These are phyloP conservation scores for Mucor velutinosus DNA, from an alignment of 371 early-diverging fungal genomes.

Conservation along the genomic window DNA sequence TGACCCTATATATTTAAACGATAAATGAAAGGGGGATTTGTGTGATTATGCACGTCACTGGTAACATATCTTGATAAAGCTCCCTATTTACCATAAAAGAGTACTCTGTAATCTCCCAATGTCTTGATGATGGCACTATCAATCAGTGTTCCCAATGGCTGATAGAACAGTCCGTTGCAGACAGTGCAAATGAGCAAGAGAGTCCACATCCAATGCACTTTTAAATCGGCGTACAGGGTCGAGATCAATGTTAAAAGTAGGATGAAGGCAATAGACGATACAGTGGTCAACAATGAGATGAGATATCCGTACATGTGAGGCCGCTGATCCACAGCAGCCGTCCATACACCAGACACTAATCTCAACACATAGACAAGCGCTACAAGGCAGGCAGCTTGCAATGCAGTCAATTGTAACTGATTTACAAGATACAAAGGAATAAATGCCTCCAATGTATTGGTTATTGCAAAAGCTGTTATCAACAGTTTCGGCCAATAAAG, in stretches of 20 bases:
- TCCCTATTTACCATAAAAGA: constrained; percentile 35
- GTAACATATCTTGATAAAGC: background rate
- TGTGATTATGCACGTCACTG: constrained; percentile 11
- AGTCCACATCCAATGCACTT: background rate
- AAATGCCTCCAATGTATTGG: constrained; percentile 18
- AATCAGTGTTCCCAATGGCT: constrained; percentile 30
- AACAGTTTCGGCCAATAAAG: constrained; percentile 28
- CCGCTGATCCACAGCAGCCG: constrained; percentile 5
- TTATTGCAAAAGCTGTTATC: constrained; percentile 21
- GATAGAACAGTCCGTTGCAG: constrained; percentile 31
- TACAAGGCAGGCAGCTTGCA: constrained; percentile 12
- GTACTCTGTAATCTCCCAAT: constrained; percentile 34
- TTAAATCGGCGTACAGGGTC: background rate
- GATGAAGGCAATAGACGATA: constrained; percentile 11
- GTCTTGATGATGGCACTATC: constrained; percentile 35
- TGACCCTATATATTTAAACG: constrained; percentile 14
- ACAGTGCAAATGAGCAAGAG: constrained; percentile 5
- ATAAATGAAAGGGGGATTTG: background rate
- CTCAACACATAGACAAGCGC: constrained; percentile 11
- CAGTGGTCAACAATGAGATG: constrained; percentile 5
- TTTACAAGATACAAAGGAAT: constrained; percentile 25
- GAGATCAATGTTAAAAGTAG: constrained; percentile 1
- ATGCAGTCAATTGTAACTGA: constrained; percentile 13
- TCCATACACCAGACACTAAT: constrained; percentile 18
- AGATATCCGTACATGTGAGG: constrained; percentile 8